phyloP scores from a whole-genome alignment of 202 grass and related monocot species.

The Hordeum pubiflorum region DNA sequence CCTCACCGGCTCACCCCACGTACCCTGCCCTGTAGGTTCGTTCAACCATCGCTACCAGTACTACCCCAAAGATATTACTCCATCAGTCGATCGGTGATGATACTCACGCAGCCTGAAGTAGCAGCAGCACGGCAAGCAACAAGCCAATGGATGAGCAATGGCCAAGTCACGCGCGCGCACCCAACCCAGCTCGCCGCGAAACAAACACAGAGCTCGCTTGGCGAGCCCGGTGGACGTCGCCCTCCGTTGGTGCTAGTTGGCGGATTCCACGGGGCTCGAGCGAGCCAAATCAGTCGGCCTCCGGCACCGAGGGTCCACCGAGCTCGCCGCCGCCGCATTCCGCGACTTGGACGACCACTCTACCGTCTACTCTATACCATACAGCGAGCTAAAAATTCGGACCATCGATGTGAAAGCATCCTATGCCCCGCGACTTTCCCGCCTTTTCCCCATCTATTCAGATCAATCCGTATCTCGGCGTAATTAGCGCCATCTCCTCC shows the following conservation, averaged over 20 bases:
- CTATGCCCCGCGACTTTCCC: constrained; percentile 6
- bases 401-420: constrained; percentile 28
- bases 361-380: not conserved
- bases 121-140: not conserved
- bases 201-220: not conserved
- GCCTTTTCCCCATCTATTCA: constrained; percentile 5
- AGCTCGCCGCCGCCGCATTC: constrained; percentile 10
- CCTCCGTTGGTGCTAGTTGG: not conserved
- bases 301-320: not conserved
- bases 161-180: not conserved
- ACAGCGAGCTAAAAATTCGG: not conserved
- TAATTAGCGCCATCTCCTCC: not conserved
- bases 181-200: not conserved
- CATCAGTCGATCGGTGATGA: not conserved
- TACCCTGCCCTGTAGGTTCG: not conserved
- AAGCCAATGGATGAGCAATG: not conserved
- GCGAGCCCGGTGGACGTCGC: not conserved
- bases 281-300: constrained; percentile 4
- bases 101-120: not conserved
- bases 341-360: constrained; percentile 16
- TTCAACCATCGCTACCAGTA: not conserved
- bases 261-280: constrained; percentile 4
- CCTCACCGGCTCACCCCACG: not conserved
- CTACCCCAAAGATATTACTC: not conserved
- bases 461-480: constrained; percentile 30